phyloP scores from a whole-genome alignment of 495 filamentous ascomycete genomes.

The Podospora anserina region DNA sequence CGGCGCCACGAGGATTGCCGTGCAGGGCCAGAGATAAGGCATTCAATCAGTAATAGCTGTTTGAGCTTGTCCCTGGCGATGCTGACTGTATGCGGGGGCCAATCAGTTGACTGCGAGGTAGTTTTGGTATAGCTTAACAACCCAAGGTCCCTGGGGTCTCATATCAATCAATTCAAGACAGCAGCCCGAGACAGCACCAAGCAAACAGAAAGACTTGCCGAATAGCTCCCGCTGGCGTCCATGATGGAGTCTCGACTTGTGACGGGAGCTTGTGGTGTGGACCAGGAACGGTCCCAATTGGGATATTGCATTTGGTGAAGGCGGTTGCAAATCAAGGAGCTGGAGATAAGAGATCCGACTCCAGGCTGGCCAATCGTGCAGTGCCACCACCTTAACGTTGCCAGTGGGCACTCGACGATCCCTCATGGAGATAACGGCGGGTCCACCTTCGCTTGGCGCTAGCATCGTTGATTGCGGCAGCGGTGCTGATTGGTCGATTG shows the following conservation, averaged over 20 bases:
- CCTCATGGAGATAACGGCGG: slow-evolving; percentile 2
- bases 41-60: slow-evolving; percentile 34
- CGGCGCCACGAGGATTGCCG: slow-evolving; percentile 27
- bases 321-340: neutral
- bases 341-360: neutral
- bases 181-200: neutral
- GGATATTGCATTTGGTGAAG: neutral
- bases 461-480: neutral
- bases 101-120: neutral
- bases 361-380: neutral
- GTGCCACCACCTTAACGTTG: neutral
- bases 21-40: slow-evolving; percentile 33
- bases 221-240: neutral
- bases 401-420: neutral
- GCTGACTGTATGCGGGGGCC: slow-evolving; percentile 7
- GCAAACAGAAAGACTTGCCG: neutral
- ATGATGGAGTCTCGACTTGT: neutral
- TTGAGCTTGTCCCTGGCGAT: slow-evolving; percentile 18
- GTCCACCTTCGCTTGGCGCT: neutral
- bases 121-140: no score
- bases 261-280: neutral
- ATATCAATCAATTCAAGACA: neutral
- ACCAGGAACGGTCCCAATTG: neutral
- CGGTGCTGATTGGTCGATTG: neutral
- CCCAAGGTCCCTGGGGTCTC: no score